Evolutionary conservation across 106 monocot genomes (phyloP), one percentile per base, ranked within the genome.

Genomic region (Dioscorea zingiberensis): DNA sequence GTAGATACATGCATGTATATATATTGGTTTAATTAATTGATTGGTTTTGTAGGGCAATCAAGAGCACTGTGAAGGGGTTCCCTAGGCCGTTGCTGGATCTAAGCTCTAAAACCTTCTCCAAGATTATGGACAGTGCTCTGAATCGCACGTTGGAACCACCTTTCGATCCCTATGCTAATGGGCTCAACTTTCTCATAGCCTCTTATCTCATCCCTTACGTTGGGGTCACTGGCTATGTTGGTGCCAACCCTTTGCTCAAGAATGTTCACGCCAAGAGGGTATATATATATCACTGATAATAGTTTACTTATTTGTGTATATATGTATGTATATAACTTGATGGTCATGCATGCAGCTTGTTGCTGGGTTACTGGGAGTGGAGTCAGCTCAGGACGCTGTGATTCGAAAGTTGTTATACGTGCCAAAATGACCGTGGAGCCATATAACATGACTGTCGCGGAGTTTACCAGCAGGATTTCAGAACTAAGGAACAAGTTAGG

Each of bases 371-470:
- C 23, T 93, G 38, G 88, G 62, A 0, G 93, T 93, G 64, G 93
- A 93, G 56, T 68, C 93, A 0, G 93, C 72, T 0, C 93, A 93
- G 38, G 88, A 93, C 32, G 93, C 93, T 2, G 76, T 93, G 27
- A 85, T 93, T 48, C 66, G 93, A 2, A 27, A 53, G 2, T 16
- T 74, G 47, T 80, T 93, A 0, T 93, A 83, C 70, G 60, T 3
- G 59, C 53, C 14, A 15, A 7, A 32, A 3, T 8, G 49, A 73
- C 23, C 7, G 88, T 93, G 30, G 10, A 59, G 11, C 88, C 93
- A 1, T 93, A 85, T 77, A 48, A 60, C 29, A 26, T 77, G 25
- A 83, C 82, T 3, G 78, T 93, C 1, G 85, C 88, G 4, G 85
- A 85, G 57, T 69, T 93, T 63, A 88, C 93, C 23, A 58, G 17